Evolutionary conservation across 345 rosid genomes (phyloP), one percentile per base, ranked within the genome.

Genomic region (Eutrema heterophyllum): DNA sequence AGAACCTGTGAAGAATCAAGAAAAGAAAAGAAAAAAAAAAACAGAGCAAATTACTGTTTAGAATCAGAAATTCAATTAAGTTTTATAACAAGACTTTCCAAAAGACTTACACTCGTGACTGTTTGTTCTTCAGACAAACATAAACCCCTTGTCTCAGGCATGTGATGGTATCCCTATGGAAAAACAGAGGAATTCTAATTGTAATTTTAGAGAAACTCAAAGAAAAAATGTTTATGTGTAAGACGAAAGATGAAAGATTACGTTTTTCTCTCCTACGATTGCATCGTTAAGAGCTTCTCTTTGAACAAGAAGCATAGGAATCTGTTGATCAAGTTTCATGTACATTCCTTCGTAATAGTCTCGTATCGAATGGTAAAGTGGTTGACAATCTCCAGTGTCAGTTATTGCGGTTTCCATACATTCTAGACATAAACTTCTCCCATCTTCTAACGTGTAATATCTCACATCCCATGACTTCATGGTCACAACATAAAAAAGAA

Each of bases 101-200:
- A 65, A 48, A 49, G 14, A 64, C 93, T 52, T 90, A 95, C 99
- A 80, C 92, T 91, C 52, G 93, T 78, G 49, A 92, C 92, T 10
- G 97, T 95, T 67, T 89, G 99, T 74, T 95, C 97, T 82, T 92
- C 99, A 21, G 97, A 95, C 70, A 95, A 89, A 66, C 99, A 92
- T 60, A 95, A 83, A n/a, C 99, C 97, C 61, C 97, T 85, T 50
- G 97, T 95, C 84, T 90, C 99, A 21, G 97, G 99, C 97, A 92
- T 83, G 80, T 95, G 97, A 82, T 90, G 92, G 80, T 88, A 83
- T 15, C 96, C 97, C 99, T 95, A 81, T 43, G 61, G 71, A 40
- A 43, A 67, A 62, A 73, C 45, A 58, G 16, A 30, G 9, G 12
- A 29, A 15, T 2, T 41, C 0, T 67, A n/a, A 45, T 40, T 24